Evolutionary conservation across 345 rosid genomes (phyloP), one percentile per base, ranked within the genome.

Genomic region (Salix udensis): DNA sequence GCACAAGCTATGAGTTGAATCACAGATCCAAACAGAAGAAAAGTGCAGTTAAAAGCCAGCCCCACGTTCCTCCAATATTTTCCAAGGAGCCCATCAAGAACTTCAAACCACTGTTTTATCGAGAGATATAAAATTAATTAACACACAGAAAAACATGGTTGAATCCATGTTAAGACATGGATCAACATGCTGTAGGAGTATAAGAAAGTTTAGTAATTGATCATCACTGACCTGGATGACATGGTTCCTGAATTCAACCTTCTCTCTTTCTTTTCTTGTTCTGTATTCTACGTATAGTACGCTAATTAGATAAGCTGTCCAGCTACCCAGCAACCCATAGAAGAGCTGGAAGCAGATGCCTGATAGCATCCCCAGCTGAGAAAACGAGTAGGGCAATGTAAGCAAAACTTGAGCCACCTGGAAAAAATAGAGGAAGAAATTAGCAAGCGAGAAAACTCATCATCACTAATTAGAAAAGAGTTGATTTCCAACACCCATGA

Each of bases 1-100:
- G 99, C 99, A 89, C 99, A 96, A 71, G 99, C 99, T 67, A 96
- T 96, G 89, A 96, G 98, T 67, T 96, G 99, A 86, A 96, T 96
- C 74, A 96, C 99, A 82, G 99, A 96, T 88, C 99, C 99, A 86
- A 96, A 93, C 78, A 96, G 89, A 81, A 96, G 98, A 78, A 96
- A 96, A n/a, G 99, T 96, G 87, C 98, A 96, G 82, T 96, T 93
- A 77, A 96, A 96, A 24, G 97, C 99, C 88, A 96, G 88, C 48
- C 99, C 99, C 84, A 92, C 99, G 82, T 96, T 96, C 86, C 99
- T 93, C 99, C 99, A 96, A 44, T 96, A 89, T 80, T 87, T 96
- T 81, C 99, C 99, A 74, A 96, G 96, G 48, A 96, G 86, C 40
- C 99, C 99, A 85, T 96, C 99, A 74, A 96, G 99, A 84, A 96